A percentile compares a stretch with the other conserved stretches of the same genome.
phyloP scores from a whole-genome alignment of 2,329 filamentous ascomycete genomes.

The Capronia americana region DNA sequence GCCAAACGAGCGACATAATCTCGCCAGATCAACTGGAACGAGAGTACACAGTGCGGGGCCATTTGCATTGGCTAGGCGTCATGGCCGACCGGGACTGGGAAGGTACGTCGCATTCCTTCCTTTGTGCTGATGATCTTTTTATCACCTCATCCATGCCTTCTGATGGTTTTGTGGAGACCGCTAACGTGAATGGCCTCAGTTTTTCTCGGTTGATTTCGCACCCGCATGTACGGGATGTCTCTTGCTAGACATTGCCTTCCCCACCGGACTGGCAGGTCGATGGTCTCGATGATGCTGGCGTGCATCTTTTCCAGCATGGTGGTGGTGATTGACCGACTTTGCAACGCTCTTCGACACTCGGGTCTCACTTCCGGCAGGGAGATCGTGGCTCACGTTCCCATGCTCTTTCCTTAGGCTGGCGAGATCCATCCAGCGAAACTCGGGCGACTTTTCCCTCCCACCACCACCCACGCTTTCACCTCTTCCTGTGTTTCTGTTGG shows the following conservation, averaged over 20 bases:
- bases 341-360: conserved; percentile 17
- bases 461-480: conserved; percentile 11
- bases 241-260: conserved; percentile 16
- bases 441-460: conserved; percentile 34
- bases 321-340: conserved; percentile 19
- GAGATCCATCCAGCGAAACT: conserved; percentile 39
- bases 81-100: conserved; percentile 78
- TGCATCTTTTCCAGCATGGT: conserved; percentile 19
- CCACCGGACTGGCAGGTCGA: conserved; percentile 12
- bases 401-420: conserved; percentile 33
- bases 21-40: conserved; percentile 52
- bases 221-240: conserved; percentile 8
- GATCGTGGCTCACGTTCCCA: conserved; percentile 10
- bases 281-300: conserved; percentile 22
- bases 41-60: conserved; percentile 69
- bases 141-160: neutral
- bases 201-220: conserved; percentile 48
- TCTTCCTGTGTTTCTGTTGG: conserved; percentile 10
- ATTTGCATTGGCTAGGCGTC: conserved; percentile 72
- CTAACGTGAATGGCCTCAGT: conserved; percentile 41
- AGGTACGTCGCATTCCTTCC: conserved; percentile 52
- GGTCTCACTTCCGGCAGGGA: conserved; percentile 19
- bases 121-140: conserved; percentile 4
- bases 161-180: neutral
- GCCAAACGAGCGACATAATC: conserved; percentile 45